phyloP scores from a whole-genome alignment of 306 rosid species.

The Sesbania bispinosa region DNA sequence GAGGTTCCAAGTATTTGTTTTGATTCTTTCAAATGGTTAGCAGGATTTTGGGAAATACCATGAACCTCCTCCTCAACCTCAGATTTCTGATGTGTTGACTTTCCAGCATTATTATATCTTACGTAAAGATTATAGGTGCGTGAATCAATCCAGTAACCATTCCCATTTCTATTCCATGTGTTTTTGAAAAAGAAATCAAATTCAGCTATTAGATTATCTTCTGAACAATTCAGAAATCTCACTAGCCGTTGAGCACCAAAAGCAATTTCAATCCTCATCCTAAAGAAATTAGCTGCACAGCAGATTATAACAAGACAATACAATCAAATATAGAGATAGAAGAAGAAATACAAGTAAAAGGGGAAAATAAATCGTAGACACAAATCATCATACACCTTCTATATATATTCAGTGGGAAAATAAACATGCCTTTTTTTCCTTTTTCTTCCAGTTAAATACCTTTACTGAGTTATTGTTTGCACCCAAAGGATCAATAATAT shows the following conservation, averaged over 20 bases:
- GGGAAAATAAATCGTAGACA: too few species aligned
- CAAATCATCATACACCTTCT: too few species aligned
- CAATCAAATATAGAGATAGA: too few species aligned
- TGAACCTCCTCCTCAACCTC: too few species aligned
- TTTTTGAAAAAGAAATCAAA: constrained; percentile 63
- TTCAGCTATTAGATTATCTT: constrained; percentile 53
- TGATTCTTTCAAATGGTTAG: constrained; percentile 14
- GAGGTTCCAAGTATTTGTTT: constrained; percentile 26
- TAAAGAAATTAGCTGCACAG: constrained; percentile 61
- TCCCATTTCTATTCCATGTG: constrained; percentile 85
- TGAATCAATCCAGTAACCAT: constrained; percentile 65
- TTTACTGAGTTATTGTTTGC: constrained; percentile 61
- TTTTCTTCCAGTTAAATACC: constrained; percentile 46
- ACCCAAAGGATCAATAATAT: constrained; percentile 76
- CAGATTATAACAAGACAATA: constrained; percentile 11
- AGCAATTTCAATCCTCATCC: constrained; percentile 76
- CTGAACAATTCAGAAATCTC: constrained; percentile 55
- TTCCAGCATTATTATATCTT: too few species aligned
- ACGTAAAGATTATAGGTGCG: constrained; percentile 33
- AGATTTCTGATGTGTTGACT: too few species aligned
- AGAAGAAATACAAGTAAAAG: too few species aligned
- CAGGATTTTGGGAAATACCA: too few species aligned
- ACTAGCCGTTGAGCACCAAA: constrained; percentile 59
- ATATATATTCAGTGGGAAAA: not conserved
- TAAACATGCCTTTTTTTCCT: not conserved